Base-by-base conservation (phyloP, 2,329 filamentous ascomycete species). In the Botrytis aclada region DNA sequence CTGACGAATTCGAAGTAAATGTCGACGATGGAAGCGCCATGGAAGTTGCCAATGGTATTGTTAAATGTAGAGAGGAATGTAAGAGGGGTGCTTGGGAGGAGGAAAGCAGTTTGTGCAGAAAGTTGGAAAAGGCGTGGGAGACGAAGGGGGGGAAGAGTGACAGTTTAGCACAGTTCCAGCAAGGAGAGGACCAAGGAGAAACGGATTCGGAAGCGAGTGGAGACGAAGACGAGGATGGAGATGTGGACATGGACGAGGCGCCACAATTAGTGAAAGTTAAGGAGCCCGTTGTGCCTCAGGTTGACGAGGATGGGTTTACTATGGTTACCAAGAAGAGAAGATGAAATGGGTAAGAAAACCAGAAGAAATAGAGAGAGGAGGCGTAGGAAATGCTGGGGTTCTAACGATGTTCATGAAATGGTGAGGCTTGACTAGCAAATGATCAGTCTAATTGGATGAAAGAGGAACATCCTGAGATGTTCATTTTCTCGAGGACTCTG, bases 1-100 rank as follows among this genome's bases (percentile, higher is more conserved):
- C 92, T 75, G 96, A 98, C 84, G 96, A 99, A 83, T 99, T 98
- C 80, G 94, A 97, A 79, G 92, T 96, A 72, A 91, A 93, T 72
- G 89, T 98, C 41, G 96, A 98, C 79, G 96, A 99, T 82, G 95
- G 94, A 78, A 95, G 91, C 65, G 92, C 90, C 47, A 89, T 88
- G 70, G 88, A 91, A 72, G 88, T 97, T 10, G 94, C 94, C 16
- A 85, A 86, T 73, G 86, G 90, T 78, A 93, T 98, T 83, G 97
- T 81, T 85, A 86, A 70, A 83, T 95, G 75, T 86, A 90, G 78
- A 85, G 85, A 73, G 87, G 92, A 80, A 89, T 90, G 78, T 85
- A 86, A 73, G 86, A 87, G 75, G 92, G 92, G 78, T 84, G 86
- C 88, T 12, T 71, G 56, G 41, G 69, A 37, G 75, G 92, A 92